These are phyloP conservation scores for Tympanopsis confertula DNA, from an alignment of 2,329 filamentous ascomycete species.

Conservation along the genomic window DNA sequence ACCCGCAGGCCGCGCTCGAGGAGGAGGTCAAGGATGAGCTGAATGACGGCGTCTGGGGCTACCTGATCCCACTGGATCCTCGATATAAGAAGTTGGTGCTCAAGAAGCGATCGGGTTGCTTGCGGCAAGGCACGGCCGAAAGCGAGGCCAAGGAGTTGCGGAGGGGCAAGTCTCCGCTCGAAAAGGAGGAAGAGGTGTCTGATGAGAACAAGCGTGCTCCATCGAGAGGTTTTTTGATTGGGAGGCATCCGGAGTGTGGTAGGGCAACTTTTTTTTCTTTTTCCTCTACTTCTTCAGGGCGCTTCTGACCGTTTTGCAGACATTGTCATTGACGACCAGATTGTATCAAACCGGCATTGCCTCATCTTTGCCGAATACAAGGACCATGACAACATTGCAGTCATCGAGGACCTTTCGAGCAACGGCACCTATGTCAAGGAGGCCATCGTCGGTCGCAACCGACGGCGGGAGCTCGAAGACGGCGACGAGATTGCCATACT, in stretches of 20 bases:
- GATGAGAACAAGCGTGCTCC: slow-evolving; percentile 53
- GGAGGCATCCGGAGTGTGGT: slow-evolving; percentile 89
- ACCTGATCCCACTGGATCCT: slow-evolving; percentile 70
- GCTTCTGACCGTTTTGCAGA: slow-evolving; percentile 30
- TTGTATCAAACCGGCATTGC: slow-evolving; percentile 79
- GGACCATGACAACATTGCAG: slow-evolving; percentile 48
- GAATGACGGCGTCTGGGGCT: slow-evolving; percentile 87
- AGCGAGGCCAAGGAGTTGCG: slow-evolving; percentile 24
- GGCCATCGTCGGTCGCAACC: slow-evolving; percentile 79
- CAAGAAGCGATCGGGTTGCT: slow-evolving; percentile 62
- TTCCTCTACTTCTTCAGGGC: slow-evolving; percentile 1
- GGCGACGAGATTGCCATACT: slow-evolving; percentile 84
- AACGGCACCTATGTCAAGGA: slow-evolving; percentile 97
- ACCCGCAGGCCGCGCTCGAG: slow-evolving; percentile 58
- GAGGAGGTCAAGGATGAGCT: slow-evolving; percentile 79
- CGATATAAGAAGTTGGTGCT: slow-evolving; percentile 65
- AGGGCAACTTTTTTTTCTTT: slow-evolving; percentile 24
- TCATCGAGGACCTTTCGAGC: slow-evolving; percentile 85
- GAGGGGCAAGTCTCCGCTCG: slow-evolving; percentile 31
- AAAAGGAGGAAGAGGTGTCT: slow-evolving; percentile 46
- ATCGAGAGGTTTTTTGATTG: slow-evolving; percentile 79
- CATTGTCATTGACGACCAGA: slow-evolving; percentile 62
- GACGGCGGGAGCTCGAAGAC: slow-evolving; percentile 76
- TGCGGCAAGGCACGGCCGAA: slow-evolving; percentile 36
- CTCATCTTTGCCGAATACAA: slow-evolving; percentile 53